phyloP scores from a whole-genome alignment of 176 grass and related monocot genomes.

The Aechmea fasciata region DNA sequence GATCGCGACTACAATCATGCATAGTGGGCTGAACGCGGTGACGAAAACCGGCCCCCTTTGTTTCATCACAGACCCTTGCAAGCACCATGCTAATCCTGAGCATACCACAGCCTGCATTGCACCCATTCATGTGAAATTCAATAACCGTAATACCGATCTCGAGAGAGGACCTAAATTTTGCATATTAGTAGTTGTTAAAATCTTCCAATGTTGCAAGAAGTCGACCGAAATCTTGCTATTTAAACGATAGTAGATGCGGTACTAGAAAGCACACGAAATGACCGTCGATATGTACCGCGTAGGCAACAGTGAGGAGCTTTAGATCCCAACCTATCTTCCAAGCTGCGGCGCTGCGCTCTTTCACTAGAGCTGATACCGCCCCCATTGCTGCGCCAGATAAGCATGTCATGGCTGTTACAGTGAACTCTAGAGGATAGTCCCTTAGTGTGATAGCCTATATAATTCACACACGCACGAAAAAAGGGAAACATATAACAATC shows the following conservation, averaged over 20 bases:
- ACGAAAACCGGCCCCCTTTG: slow-evolving; percentile 65
- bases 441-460: slow-evolving; percentile 17
- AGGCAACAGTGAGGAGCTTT: slow-evolving; percentile 20
- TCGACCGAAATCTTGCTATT: too few species aligned
- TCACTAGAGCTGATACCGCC: slow-evolving; percentile 9
- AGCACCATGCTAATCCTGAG: slow-evolving; percentile 50
- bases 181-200: too few species aligned
- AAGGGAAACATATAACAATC: background rate
- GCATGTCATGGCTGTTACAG: slow-evolving; percentile 23
- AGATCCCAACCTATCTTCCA: slow-evolving; percentile 26
- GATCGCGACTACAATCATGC: slow-evolving; percentile 59
- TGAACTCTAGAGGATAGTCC: slow-evolving; percentile 26
- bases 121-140: background rate
- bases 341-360: slow-evolving; percentile 16
- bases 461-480: background rate
- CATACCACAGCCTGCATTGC: slow-evolving; percentile 44
- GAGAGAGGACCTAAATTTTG: too few species aligned
- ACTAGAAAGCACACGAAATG: background rate
- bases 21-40: slow-evolving; percentile 58
- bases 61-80: slow-evolving; percentile 62
- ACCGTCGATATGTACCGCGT: slow-evolving; percentile 12
- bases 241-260: too few species aligned
- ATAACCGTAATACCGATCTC: too few species aligned
- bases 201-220: too few species aligned
- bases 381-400: slow-evolving; percentile 20